phyloP scores from a whole-genome alignment of 208 protist genomes.

The Leptomonas pyrrhocoris region DNA sequence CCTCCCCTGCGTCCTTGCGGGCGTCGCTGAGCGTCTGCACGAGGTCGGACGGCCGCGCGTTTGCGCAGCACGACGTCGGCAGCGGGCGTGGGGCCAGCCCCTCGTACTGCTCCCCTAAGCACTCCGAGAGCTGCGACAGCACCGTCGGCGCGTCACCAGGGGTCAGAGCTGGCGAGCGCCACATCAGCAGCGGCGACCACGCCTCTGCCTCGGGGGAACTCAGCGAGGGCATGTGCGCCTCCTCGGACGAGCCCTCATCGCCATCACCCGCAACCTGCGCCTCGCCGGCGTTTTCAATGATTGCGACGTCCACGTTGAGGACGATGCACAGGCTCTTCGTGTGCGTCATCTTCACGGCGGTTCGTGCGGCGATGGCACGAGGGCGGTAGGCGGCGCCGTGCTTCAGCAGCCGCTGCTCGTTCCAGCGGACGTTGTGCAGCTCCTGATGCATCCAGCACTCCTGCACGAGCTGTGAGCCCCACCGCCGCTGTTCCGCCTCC shows the following conservation, averaged over 20 bases:
- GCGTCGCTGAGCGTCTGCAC: conserved; percentile 61
- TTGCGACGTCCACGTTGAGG: conserved; percentile 64
- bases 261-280: conserved; percentile 27
- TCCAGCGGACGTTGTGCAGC: conserved; percentile 63
- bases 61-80: conserved; percentile 51
- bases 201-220: conserved; percentile 28
- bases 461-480: conserved; percentile 50
- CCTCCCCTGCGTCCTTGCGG: conserved; percentile 62
- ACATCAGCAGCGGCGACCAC: conserved; percentile 62
- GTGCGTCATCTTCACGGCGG: conserved; percentile 49
- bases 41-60: conserved; percentile 60
- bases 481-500: conserved; percentile 57
- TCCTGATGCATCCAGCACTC: conserved; percentile 73
- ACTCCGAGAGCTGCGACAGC: conserved; percentile 57
- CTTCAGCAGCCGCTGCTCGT: conserved; percentile 45
- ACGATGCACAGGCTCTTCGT: conserved; percentile 70
- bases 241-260: conserved; percentile 25
- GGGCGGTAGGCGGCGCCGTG: conserved; percentile 67
- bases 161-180: conserved; percentile 74
- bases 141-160: conserved; percentile 56
- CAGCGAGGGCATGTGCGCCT: conserved; percentile 20
- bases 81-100: conserved; percentile 69
- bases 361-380: conserved; percentile 62
- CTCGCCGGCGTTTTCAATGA: conserved; percentile 52
- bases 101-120: conserved; percentile 76